These are phyloP conservation scores for Trichosporon coremiiforme DNA, from an alignment of 1,284 basidiomycete genomes.

Conservation along the genomic window DNA sequence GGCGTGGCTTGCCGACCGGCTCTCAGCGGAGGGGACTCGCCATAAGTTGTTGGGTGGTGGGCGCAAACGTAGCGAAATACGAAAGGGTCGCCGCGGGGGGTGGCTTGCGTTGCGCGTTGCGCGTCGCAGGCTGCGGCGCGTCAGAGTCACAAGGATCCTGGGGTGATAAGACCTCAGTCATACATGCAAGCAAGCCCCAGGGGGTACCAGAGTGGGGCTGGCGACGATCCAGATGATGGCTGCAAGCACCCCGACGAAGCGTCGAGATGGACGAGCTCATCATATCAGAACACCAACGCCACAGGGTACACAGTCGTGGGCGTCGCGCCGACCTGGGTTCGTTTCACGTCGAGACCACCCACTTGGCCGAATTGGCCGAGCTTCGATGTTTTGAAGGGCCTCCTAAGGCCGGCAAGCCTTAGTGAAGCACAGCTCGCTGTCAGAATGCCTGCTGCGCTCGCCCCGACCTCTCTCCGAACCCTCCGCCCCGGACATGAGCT, in stretches of 20 bases:
- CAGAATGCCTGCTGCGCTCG: background rate
- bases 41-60: background rate
- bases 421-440: background rate
- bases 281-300: background rate
- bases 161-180: background rate
- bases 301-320: background rate
- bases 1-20: background rate
- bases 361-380: background rate
- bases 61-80: background rate
- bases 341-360: conserved; percentile 2
- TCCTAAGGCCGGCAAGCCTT: background rate
- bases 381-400: background rate
- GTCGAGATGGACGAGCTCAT: background rate
- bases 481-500: conserved; percentile 5
- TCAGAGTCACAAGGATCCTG: background rate
- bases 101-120: background rate
- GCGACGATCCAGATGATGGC: background rate
- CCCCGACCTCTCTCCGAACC: background rate
- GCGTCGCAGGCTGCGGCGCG: background rate
- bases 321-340: background rate
- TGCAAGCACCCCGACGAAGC: background rate
- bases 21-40: background rate
- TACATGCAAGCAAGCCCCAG: background rate
- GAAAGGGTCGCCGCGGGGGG: background rate
- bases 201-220: background rate